Evolutionary conservation across 208 protist species (phyloP).

Genomic region (Lotmaria passim): DNA sequence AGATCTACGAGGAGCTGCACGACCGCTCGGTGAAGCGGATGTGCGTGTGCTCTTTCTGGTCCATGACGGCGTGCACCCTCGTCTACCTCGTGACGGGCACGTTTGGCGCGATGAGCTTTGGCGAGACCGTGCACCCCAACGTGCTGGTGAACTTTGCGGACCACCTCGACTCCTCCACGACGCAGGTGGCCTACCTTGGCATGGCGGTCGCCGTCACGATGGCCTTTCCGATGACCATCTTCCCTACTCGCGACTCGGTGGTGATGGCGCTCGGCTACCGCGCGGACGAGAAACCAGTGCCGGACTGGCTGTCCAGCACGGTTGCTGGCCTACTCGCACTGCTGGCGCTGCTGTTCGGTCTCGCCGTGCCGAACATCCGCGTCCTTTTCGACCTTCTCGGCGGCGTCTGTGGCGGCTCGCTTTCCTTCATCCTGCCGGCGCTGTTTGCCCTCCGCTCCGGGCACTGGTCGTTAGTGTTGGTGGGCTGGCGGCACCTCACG

Average conservation of each 20-base stretch:
- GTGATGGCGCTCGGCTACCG: slow-evolving; percentile 66
- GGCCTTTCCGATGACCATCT: slow-evolving; percentile 87
- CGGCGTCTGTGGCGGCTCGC: slow-evolving; percentile 68
- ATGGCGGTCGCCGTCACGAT: slow-evolving; percentile 80
- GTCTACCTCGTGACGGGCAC: slow-evolving; percentile 74
- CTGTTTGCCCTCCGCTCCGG: slow-evolving; percentile 69
- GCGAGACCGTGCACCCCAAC: slow-evolving; percentile 59
- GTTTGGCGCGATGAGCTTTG: slow-evolving; percentile 74
- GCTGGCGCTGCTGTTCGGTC: slow-evolving; percentile 62
- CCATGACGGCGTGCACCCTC: slow-evolving; percentile 64
- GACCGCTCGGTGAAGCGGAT: slow-evolving; percentile 54
- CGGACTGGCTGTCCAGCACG: slow-evolving; percentile 43
- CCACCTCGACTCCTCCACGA: slow-evolving; percentile 50
- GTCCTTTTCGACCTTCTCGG: slow-evolving; percentile 82
- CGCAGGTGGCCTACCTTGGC: slow-evolving; percentile 67
- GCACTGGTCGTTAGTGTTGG: slow-evolving; percentile 42
- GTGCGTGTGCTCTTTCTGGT: slow-evolving; percentile 53
- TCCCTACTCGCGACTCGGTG: slow-evolving; percentile 76
- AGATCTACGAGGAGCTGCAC: slow-evolving; percentile 77
- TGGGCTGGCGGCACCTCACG: slow-evolving; percentile 44
- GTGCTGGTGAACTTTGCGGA: slow-evolving; percentile 76
- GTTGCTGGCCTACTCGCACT: slow-evolving; percentile 59
- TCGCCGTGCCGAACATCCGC: slow-evolving; percentile 76
- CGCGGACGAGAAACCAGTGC: slow-evolving; percentile 39
- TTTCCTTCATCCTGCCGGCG: slow-evolving; percentile 80